These are phyloP conservation scores for Tuber microsphaerosporum DNA, from an alignment of 495 filamentous ascomycete genomes.

Conservation along the genomic window DNA sequence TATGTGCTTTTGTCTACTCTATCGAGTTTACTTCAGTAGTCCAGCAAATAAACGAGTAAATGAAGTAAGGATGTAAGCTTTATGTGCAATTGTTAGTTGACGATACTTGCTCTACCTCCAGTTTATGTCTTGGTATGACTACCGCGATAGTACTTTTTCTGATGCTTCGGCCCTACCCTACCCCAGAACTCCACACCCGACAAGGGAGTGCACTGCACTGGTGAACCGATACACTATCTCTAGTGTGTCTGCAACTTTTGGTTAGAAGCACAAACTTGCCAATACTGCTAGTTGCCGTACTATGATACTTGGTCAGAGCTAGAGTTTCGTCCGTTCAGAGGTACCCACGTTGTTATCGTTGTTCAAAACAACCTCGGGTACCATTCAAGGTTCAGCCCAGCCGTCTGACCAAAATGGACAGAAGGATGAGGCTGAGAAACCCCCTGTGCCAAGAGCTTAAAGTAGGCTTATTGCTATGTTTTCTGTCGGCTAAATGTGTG, in stretches of 20 bases:
- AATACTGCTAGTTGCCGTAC: neutral
- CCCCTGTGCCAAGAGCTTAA: neutral
- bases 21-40: neutral
- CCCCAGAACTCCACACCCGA: neutral
- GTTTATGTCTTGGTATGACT: neutral
- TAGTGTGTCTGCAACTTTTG: neutral
- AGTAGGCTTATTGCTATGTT: neutral
- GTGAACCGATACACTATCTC: neutral
- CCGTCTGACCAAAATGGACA: neutral
- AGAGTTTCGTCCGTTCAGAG: neutral
- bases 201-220: neutral
- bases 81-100: neutral
- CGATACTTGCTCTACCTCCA: neutral
- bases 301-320: neutral
- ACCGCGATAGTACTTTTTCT: neutral
- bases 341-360: neutral
- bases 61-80: neutral
- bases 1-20: neutral
- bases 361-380: neutral
- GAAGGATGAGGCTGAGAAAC: neutral
- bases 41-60: neutral
- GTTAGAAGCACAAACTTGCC: neutral
- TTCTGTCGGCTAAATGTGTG: neutral
- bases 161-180: neutral
- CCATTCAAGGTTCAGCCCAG: neutral